Conservation (phyloP, 2,329 filamentous ascomycete genomes). For the Nemania serpens region DNA sequence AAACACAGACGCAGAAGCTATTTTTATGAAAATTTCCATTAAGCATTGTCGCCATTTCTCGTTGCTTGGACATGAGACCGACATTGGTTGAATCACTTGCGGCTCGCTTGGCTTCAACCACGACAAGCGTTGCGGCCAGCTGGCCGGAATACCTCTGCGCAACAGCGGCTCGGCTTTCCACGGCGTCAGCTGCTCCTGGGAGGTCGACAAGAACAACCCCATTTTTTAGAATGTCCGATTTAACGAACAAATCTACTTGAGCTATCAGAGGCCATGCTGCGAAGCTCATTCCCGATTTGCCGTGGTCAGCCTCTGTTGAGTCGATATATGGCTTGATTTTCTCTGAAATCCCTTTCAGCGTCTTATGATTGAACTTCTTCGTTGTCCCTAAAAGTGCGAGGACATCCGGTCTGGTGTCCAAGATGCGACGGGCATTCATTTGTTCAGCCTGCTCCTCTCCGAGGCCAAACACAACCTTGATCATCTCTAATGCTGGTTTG, state of each 20-base stretch:
- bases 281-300: slow-evolving; percentile 27
- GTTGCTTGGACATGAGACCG: slow-evolving; percentile 35
- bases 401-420: slow-evolving; percentile 22
- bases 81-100: slow-evolving; percentile 35
- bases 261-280: slow-evolving; percentile 46
- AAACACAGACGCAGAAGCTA: slow-evolving; percentile 35
- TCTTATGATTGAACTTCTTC: slow-evolving; percentile 12
- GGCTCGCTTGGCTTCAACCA: slow-evolving; percentile 35
- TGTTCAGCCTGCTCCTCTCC: slow-evolving; percentile 13
- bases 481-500: slow-evolving; percentile 28
- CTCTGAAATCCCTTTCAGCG: slow-evolving; percentile 14
- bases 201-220: slow-evolving; percentile 59
- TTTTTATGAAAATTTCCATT: slow-evolving; percentile 34
- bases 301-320: slow-evolving; percentile 19
- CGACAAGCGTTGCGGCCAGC: slow-evolving; percentile 38
- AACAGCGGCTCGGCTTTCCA: slow-evolving; percentile 34
- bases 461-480: slow-evolving; percentile 33
- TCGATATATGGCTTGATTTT: slow-evolving; percentile 39
- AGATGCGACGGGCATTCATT: slow-evolving; percentile 18
- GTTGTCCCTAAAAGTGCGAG: slow-evolving; percentile 4
- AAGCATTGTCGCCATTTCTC: slow-evolving; percentile 37
- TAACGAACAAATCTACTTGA: slow-evolving; percentile 49
- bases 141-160: slow-evolving; percentile 28
- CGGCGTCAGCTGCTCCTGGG: slow-evolving; percentile 54
- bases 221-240: slow-evolving; percentile 50